A percentile compares a stretch with the other conserved stretches of the same genome.
Evolutionary conservation across 306 rosid genomes (phyloP).

Genomic region (Coriaria nepalensis): DNA sequence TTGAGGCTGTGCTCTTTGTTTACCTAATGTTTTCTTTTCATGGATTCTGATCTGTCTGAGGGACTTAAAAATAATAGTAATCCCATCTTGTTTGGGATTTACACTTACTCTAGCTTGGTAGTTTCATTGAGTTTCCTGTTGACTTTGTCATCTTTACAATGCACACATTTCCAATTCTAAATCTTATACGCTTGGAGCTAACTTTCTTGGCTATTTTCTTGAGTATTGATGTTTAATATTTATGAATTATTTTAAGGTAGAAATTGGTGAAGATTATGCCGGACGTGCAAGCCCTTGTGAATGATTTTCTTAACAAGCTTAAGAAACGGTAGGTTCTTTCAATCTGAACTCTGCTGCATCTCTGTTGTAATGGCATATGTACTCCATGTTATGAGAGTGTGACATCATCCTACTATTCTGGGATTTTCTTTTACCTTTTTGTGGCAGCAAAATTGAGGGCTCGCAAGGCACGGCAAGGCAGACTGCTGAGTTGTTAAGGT

Average conservation of each 20-base stretch:
- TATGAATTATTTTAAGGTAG: slow-evolving; percentile 19
- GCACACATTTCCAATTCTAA: too few species aligned
- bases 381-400: not conserved
- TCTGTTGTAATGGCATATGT: slow-evolving; percentile 3
- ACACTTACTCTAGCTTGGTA: too few species aligned
- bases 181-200: too few species aligned
- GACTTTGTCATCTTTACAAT: too few species aligned
- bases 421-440: not conserved
- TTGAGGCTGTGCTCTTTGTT: too few species aligned
- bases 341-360: slow-evolving; percentile 6
- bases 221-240: too few species aligned
- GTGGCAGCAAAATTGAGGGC: slow-evolving; percentile 82
- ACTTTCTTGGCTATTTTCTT: too few species aligned
- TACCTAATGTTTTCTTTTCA: too few species aligned
- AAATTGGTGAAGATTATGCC: slow-evolving; percentile 51
- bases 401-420: not conserved
- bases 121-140: too few species aligned
- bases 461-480: slow-evolving; percentile 78
- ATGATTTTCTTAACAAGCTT: slow-evolving; percentile 62
- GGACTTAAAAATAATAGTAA: too few species aligned
- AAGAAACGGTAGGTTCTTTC: slow-evolving; percentile 50
- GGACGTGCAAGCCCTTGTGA: slow-evolving; percentile 65
- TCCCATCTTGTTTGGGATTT: too few species aligned
- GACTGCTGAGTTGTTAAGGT: slow-evolving; percentile 72
- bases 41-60: too few species aligned